A percentile compares a stretch with the other conserved stretches of the same genome.
These are phyloP conservation scores for Fraxinus nigra DNA, from an alignment of 305 asterid genomes.

Conservation along the genomic window DNA sequence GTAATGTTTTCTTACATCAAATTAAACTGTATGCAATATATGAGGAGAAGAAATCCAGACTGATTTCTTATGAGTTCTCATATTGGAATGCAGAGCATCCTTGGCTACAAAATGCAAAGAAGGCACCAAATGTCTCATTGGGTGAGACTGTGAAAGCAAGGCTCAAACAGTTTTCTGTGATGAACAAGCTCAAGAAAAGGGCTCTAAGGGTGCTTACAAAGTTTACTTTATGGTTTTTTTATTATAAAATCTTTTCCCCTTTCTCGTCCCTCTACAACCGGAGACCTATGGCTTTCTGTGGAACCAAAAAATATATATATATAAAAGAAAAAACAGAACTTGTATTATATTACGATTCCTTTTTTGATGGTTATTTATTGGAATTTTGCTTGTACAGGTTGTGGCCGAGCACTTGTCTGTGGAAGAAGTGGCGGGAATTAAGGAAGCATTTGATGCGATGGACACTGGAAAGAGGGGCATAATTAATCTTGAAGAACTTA, in stretches of 20 bases:
- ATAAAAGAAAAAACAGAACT: neutral
- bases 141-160: conserved; percentile 92
- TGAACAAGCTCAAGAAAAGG: conserved; percentile 89
- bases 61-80: neutral
- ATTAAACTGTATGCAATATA: neutral
- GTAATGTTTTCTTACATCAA: conserved; percentile 36
- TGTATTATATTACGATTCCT: neutral
- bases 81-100: conserved; percentile 59
- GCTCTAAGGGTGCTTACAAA: conserved; percentile 60
- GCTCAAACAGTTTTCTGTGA: conserved; percentile 81
- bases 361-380: conserved; percentile 12
- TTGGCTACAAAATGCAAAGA: conserved; percentile 78
- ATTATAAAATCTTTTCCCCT: neutral
- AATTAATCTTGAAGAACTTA: conserved; percentile 62
- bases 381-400: conserved; percentile 43
- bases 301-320: neutral
- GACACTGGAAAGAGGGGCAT: conserved; percentile 63
- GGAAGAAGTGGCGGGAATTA: conserved; percentile 81
- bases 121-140: conserved; percentile 73
- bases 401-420: conserved; percentile 78
- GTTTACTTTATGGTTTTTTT: conserved; percentile 8
- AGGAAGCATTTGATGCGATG: conserved; percentile 69
- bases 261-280: neutral
- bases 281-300: neutral
- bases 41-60: neutral